Base-by-base conservation (phyloP, 768 basidiomycete genomes). In the Cystobasidiopsis lactophilus region DNA sequence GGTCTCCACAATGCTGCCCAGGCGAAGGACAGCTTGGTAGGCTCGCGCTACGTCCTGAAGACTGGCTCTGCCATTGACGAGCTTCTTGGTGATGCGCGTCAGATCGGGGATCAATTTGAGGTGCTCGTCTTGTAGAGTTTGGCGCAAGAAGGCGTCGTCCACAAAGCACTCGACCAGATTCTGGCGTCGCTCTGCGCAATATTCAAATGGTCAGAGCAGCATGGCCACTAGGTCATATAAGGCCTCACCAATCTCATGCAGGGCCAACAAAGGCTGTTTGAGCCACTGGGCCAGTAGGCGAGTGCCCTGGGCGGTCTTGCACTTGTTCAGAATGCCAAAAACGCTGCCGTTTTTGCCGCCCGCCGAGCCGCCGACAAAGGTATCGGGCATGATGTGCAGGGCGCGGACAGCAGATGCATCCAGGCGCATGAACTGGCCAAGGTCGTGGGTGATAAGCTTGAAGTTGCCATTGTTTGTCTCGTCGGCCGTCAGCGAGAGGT, bases 31-130 rank as follows among this genome's bases (percentile, higher is more conserved):
- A 1, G 89, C 86, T 65, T 98, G 91, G 64, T 95, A 95, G 0
- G 91, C 80, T 1, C 91, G 77, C 10, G 96, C 86, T 5, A 96
- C 86, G 60, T 98, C 89, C 61, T 96, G 88, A 4, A 98, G 74
- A 0, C 77, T 77, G 0, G 88, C 88, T 3, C 76, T 73, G 0
- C 77, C 74, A 57, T 80, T 82, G 65, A 85, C 80, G 68, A 98
- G 89, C 18, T 82, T 76, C 65, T 96, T 96, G 62, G 79, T 79
- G 21, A 98, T 73, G 2, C 93, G 77, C 58, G 80, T 81, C 65
- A 98, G 76, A 64, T 98, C 93, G 0, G 93, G 93, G 78, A 98
- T 86, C 18, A 75, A 64, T 62, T 83, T 85, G 60, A 98, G 70
- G 61, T 77, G 83, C 30, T 86, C 83, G 51, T 88, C 86, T 71